phyloP scores from a whole-genome alignment of 495 filamentous ascomycete genomes.

The Hypoxylon perforatum region DNA sequence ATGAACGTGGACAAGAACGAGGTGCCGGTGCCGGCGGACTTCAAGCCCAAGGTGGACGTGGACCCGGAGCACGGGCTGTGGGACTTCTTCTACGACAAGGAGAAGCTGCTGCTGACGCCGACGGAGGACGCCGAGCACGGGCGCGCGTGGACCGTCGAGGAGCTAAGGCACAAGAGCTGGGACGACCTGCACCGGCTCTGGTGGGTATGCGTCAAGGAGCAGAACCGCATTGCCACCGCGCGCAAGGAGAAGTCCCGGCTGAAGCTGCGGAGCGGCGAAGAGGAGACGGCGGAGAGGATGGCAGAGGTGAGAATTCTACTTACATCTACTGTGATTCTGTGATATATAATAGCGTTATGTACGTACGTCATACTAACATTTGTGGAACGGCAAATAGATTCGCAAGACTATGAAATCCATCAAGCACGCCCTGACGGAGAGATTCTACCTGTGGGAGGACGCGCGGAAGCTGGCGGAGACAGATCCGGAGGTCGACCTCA shows the following conservation, averaged over 20 bases:
- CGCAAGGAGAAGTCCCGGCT: constrained; percentile 70
- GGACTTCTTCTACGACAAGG: constrained; percentile 83
- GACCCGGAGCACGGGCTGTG: constrained; percentile 90
- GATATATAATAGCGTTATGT: not conserved
- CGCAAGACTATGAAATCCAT: constrained; percentile 78
- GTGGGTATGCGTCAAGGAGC: constrained; percentile 95
- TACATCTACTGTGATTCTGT: not conserved
- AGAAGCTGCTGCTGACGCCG: constrained; percentile 72
- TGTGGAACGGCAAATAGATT: constrained; percentile 62
- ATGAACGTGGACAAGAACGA: constrained; percentile 75
- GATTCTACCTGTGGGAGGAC: constrained; percentile 90
- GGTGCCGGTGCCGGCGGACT: constrained; percentile 77
- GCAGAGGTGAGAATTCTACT: constrained; percentile 63
- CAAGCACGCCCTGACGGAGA: constrained; percentile 85
- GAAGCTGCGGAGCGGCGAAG: constrained; percentile 73
- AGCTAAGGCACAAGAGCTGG: constrained; percentile 89
- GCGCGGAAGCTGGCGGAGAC: constrained; percentile 75
- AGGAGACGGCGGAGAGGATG: constrained; percentile 69
- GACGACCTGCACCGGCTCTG: constrained; percentile 92
- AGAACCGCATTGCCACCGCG: constrained; percentile 88
- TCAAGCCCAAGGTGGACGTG: constrained; percentile 62
- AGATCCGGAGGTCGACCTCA: constrained; percentile 73
- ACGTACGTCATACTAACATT: constrained; percentile 11
- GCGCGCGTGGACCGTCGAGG: constrained; percentile 85
- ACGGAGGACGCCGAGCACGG: constrained; percentile 75